phyloP scores from a whole-genome alignment of 768 basidiomycete species.

The Trametes cingulata region DNA sequence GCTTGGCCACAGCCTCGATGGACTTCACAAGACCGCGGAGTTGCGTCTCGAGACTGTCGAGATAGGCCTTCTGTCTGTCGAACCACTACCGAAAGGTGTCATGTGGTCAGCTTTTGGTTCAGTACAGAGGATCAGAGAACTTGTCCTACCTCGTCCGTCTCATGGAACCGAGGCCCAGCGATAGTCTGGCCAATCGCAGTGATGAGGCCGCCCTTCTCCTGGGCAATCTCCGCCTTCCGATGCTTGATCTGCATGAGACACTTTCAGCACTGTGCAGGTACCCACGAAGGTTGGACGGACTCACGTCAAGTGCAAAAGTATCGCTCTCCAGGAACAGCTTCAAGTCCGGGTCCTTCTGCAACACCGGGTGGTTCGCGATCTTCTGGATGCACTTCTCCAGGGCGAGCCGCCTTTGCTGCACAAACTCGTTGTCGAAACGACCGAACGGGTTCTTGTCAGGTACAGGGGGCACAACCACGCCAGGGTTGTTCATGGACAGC shows the following conservation, averaged over 20 bases:
- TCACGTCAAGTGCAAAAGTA: conserved; percentile 86
- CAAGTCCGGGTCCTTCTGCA: conserved; percentile 86
- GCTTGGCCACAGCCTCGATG: conserved; percentile 82
- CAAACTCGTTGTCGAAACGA: conserved; percentile 90
- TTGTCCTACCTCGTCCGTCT: conserved; percentile 77
- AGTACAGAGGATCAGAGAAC: neutral
- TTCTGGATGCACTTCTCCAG: conserved; percentile 92
- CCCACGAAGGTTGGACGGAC: conserved; percentile 40
- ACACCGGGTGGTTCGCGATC: conserved; percentile 87
- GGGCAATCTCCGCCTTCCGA: conserved; percentile 71
- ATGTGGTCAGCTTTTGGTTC: neutral
- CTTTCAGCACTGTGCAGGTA: neutral
- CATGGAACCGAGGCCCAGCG: conserved; percentile 79
- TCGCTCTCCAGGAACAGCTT: conserved; percentile 93
- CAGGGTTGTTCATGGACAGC: conserved; percentile 87
- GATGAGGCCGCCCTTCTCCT: conserved; percentile 82
- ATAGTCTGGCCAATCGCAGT: conserved; percentile 80
- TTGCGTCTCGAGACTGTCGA: conserved; percentile 90
- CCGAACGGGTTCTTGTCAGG: conserved; percentile 95
- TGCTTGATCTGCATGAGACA: conserved; percentile 74
- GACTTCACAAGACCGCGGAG: conserved; percentile 84
- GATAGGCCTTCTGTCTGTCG: conserved; percentile 78
- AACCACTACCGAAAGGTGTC: conserved; percentile 71
- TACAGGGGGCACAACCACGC: conserved; percentile 94
- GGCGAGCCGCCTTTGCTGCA: conserved; percentile 79